Evolutionary conservation across 2,329 filamentous ascomycete genomes (phyloP).

Genomic region (Paecilomyces sp.): DNA sequence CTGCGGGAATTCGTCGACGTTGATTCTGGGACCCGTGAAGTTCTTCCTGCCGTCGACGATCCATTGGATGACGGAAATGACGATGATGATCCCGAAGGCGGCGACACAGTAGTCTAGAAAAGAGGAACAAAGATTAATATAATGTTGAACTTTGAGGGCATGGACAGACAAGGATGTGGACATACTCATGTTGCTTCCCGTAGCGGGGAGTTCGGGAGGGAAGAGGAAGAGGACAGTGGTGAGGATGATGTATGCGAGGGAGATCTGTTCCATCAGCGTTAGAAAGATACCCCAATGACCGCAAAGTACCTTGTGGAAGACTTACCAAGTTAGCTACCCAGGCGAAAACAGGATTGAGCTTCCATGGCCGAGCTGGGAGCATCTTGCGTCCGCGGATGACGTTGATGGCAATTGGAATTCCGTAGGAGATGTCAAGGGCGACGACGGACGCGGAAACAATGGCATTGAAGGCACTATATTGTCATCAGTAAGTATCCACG

Average conservation of each 20-base stretch:
- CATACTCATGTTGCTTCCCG: constrained; percentile 61
- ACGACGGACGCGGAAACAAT: constrained; percentile 67
- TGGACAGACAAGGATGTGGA: constrained; percentile 1
- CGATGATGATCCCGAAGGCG: constrained; percentile 51
- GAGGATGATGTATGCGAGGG: constrained; percentile 57
- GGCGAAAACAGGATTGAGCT: constrained; percentile 46
- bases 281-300: not conserved
- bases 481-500: not conserved
- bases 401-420: constrained; percentile 65
- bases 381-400: constrained; percentile 58
- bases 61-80: constrained; percentile 54
- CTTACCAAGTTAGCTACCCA: constrained; percentile 54
- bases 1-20: constrained; percentile 21
- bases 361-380: constrained; percentile 56
- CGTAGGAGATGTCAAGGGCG: constrained; percentile 64
- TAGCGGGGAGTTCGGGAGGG: constrained; percentile 59
- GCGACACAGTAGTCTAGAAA: constrained; percentile 38
- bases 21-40: constrained; percentile 47
- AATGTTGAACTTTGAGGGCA: not conserved
- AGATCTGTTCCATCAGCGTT: constrained; percentile 35
- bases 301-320: not conserved
- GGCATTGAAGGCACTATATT: constrained; percentile 59
- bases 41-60: constrained; percentile 55
- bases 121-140: not conserved
- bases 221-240: constrained; percentile 71